Evolutionary conservation across 805 yeast genomes (phyloP).

Genomic region (Yamadazyma tumulicola): DNA sequence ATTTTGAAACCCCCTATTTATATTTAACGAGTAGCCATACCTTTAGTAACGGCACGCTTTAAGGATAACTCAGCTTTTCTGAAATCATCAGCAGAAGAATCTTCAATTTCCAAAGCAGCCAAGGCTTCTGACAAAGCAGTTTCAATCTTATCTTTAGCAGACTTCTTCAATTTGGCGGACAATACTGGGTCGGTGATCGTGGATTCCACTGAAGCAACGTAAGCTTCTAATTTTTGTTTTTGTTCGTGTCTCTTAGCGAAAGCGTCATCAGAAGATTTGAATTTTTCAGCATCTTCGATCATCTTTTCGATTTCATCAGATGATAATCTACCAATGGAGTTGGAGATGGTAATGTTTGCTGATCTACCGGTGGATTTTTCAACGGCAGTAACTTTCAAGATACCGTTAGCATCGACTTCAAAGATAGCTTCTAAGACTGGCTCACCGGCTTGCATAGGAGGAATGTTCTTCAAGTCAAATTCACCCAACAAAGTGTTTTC

Average conservation of each 20-base stretch:
- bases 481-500: conserved; percentile 51
- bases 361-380: conserved; percentile 50
- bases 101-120: conserved; percentile 96
- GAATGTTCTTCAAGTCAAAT: conserved; percentile 49
- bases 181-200: conserved; percentile 98
- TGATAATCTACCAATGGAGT: conserved; percentile 49
- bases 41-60: conserved; percentile 99
- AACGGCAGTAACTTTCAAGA: conserved; percentile 48
- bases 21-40: conserved; percentile 93
- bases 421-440: conserved; percentile 49
- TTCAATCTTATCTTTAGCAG: conserved; percentile 96
- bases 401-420: conserved; percentile 50
- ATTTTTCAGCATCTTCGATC: conserved; percentile 47
- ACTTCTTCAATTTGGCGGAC: conserved; percentile 95
- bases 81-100: conserved; percentile 92
- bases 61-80: conserved; percentile 99
- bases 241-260: conserved; percentile 99
- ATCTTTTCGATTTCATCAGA: conserved; percentile 48
- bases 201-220: conserved; percentile 92
- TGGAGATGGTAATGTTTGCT: conserved; percentile 48
- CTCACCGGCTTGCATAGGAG: conserved; percentile 50
- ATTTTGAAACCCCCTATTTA: conserved; percentile 2
- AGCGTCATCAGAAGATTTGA: conserved; percentile 98
- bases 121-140: conserved; percentile 96
- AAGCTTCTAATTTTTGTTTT: conserved; percentile 98